Base-by-base conservation (phyloP, 129 eudicot species). In the Arctium minus region DNA sequence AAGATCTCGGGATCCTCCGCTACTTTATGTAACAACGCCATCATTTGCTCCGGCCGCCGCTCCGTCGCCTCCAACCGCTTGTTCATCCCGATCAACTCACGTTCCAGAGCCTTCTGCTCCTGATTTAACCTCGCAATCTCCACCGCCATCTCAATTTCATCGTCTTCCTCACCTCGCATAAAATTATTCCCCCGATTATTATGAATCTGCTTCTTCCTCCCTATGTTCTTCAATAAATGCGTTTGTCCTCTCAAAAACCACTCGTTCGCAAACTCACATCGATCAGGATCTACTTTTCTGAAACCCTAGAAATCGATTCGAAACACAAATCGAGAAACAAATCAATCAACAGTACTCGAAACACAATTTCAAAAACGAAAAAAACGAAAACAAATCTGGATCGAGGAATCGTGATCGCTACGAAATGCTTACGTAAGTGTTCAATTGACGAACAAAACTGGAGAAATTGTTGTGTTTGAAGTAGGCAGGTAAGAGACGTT, bases 41-140 rank as follows among this genome's bases (percentile, higher is more conserved):
- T 90, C 98, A 94, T 94, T 71, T 94, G 98, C 38, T 90, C 92
- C 18, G 98, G 98, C 64, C 97, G 81, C 32, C 86, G 85, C 87
- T 94, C 94, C 27, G 97, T 92, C 13, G 94, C 93, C 75, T 94
- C 93, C 2, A 94, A 70, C 56, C 98, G 76, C 56, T 82, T 88
- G 85, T 82, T 91, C 98, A 94, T 94, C 7, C 88, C 90, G 29
- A 77, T 79, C 12, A 94, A 69, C 42, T 88, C 97, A 36, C 75
- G 84, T 15, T 94, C 98, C 46, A 94, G 65, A 0, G 79, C 73
- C 68, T 84, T 84, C 33, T 94, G 98, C 22, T 94, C 98, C 46
- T 91, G 74, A 62, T 88, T 91, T 31, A 94, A 42, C 56, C 89
- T 87, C 37, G 86, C 87, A 3, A 93, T 91, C 85, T 94, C 94